These are phyloP conservation scores for Fusarium sp. DNA, from an alignment of 2,329 filamentous ascomycete genomes.

Conservation along the genomic window DNA sequence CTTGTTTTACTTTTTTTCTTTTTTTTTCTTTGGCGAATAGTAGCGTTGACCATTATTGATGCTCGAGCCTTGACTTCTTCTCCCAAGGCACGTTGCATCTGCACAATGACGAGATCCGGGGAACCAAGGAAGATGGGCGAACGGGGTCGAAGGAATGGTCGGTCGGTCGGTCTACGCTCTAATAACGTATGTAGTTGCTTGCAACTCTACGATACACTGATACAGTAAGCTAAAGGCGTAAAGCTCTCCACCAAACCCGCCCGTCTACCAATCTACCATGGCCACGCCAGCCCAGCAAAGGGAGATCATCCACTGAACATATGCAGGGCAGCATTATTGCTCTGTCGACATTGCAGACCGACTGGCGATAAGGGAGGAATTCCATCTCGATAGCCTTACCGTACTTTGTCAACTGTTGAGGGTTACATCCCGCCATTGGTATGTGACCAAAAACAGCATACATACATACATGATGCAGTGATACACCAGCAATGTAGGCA, in stretches of 20 bases:
- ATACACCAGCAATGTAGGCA: neutral
- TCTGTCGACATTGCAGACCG: neutral
- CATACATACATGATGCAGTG: too few species aligned
- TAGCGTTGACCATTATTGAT: conserved; percentile 1
- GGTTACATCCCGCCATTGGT: conserved; percentile 11
- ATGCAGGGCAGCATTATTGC: conserved; percentile 32
- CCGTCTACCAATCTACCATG: conserved; percentile 32
- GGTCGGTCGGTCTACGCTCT: neutral
- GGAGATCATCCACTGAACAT: conserved; percentile 18
- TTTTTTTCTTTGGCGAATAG: too few species aligned
- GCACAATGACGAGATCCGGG: conserved; percentile 35
- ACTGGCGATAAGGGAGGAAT: conserved; percentile 12
- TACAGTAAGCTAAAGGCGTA: conserved; percentile 21
- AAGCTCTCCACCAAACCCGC: conserved; percentile 17
- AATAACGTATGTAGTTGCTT: too few species aligned
- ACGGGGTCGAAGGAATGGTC: conserved; percentile 22
- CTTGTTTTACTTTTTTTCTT: conserved; percentile 4
- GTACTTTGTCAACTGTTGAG: neutral
- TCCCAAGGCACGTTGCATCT: conserved; percentile 11
- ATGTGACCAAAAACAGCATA: conserved; percentile 10
- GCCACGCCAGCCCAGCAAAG: conserved; percentile 28
- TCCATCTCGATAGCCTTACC: neutral
- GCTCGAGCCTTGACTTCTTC: neutral
- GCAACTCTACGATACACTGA: neutral
- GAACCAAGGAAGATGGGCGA: conserved; percentile 15